phyloP scores from a whole-genome alignment of 805 yeast species.

The Starmerella khaoyaiensis region DNA sequence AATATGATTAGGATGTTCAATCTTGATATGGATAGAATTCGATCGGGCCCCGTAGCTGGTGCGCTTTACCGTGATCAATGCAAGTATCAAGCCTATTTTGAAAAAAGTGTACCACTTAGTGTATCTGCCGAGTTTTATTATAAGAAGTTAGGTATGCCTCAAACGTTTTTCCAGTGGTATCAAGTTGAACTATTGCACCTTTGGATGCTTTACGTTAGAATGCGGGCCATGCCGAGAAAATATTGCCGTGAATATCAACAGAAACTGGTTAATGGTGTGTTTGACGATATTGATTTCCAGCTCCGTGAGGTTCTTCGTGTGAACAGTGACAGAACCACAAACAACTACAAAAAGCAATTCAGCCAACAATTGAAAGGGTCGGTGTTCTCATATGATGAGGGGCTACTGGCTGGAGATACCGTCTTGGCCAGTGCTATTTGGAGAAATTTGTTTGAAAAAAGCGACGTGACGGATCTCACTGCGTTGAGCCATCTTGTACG shows the following conservation, averaged over 20 bases:
- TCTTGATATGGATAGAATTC: conserved; percentile 79
- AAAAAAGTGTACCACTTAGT: conserved; percentile 32
- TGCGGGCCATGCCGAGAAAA: conserved; percentile 91
- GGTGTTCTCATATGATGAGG: conserved; percentile 87
- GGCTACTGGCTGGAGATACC: conserved; percentile 59
- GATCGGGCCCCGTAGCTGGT: conserved; percentile 93
- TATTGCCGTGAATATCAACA: conserved; percentile 85
- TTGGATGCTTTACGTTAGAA: conserved; percentile 87
- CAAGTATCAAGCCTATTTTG: conserved; percentile 54
- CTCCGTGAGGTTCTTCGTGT: conserved; percentile 79
- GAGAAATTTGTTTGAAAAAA: conserved; percentile 82
- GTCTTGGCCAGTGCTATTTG: conserved; percentile 34
- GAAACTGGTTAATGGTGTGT: conserved; percentile 75
- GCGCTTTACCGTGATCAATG: conserved; percentile 76
- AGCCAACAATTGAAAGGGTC: conserved; percentile 82
- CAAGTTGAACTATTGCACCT: conserved; percentile 82
- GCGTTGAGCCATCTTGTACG: conserved; percentile 82
- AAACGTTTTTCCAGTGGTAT: conserved; percentile 90
- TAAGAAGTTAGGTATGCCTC: conserved; percentile 67
- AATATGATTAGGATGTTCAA: conserved; percentile 35
- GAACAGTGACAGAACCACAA: conserved; percentile 65
- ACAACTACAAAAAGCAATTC: conserved; percentile 77
- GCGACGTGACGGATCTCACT: conserved; percentile 63
- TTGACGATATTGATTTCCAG: conserved; percentile 78
- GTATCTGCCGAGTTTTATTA: conserved; percentile 74